Conservation (phyloP, 306 rosid genomes). For the Quercus dentata region DNA sequence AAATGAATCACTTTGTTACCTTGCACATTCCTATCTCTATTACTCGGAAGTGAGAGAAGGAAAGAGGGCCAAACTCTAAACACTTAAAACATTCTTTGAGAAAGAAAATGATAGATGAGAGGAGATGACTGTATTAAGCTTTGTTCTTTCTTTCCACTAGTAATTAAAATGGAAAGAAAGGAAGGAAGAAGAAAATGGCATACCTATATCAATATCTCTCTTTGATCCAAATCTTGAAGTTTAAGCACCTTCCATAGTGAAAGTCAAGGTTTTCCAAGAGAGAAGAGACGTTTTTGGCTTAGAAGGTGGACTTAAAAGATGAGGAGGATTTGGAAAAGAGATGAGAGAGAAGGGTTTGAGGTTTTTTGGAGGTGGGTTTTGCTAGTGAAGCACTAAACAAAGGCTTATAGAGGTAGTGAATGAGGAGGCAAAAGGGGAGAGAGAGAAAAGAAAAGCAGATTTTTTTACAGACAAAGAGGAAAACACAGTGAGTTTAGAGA, state of each 20-base stretch:
- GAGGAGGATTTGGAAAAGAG: slow-evolving; percentile 15
- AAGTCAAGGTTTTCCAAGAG: slow-evolving; percentile 8
- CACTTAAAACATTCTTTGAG: neutral
- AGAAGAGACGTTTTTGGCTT: slow-evolving; percentile 12
- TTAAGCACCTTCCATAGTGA: slow-evolving; percentile 10
- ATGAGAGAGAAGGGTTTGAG: slow-evolving; percentile 14
- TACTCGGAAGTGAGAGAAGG: slow-evolving; percentile 27
- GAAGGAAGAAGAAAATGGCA: neutral
- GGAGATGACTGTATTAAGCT: slow-evolving; percentile 3
- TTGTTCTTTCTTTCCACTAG: neutral
- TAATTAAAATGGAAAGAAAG: slow-evolving; percentile 9
- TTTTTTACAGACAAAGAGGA: slow-evolving; percentile 45
- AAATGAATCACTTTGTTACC: slow-evolving; percentile 26
- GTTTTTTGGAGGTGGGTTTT: slow-evolving; percentile 27
- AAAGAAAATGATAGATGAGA: slow-evolving; percentile 10
- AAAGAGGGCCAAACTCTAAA: neutral
- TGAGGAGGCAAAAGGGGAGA: neutral
- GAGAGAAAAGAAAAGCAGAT: slow-evolving; percentile 16
- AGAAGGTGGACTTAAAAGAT: slow-evolving; percentile 2
- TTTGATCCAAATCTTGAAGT: neutral
- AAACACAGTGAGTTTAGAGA: slow-evolving; percentile 23
- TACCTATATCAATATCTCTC: slow-evolving; percentile 1
- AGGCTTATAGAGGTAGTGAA: slow-evolving; percentile 43
- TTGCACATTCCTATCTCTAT: slow-evolving; percentile 20
- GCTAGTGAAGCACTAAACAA: slow-evolving; percentile 53